Percentiles rank a stretch among this genome's conserved stretches.
Evolutionary conservation across 192 early-diverging fungal species (phyloP).

Genomic region (Backusella australiensis): DNA sequence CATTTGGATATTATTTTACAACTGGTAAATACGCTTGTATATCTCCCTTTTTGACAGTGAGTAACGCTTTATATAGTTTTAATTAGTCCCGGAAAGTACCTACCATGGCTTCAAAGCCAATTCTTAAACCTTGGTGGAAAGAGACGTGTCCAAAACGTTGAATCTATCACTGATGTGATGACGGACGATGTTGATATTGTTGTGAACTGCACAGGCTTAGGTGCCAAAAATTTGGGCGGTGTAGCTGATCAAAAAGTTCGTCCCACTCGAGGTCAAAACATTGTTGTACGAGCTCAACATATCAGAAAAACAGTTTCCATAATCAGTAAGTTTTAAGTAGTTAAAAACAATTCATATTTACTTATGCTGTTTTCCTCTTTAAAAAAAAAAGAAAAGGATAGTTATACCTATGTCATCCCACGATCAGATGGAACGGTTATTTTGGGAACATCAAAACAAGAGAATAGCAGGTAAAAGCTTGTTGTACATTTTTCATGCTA

Average conservation of each 20-base stretch:
- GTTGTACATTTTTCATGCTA: not conserved
- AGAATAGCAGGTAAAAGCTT: slow-evolving; percentile 42
- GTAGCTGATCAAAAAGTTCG: slow-evolving; percentile 62
- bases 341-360: not conserved
- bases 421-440: slow-evolving; percentile 73
- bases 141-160: slow-evolving; percentile 32
- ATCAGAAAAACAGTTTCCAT: slow-evolving; percentile 59
- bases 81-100: slow-evolving; percentile 63
- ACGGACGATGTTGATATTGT: slow-evolving; percentile 44
- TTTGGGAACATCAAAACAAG: slow-evolving; percentile 68
- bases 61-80: slow-evolving; percentile 34
- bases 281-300: slow-evolving; percentile 70
- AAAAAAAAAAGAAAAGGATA: slow-evolving; percentile 22
- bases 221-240: slow-evolving; percentile 61
- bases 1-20: slow-evolving; percentile 34
- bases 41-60: no score
- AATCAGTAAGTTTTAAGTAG: slow-evolving; percentile 25
- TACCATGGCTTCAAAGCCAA: slow-evolving; percentile 57
- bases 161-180: slow-evolving; percentile 44
- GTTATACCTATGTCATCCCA: slow-evolving; percentile 75
- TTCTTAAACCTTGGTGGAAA: slow-evolving; percentile 58
- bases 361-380: not conserved
- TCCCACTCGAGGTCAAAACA: slow-evolving; percentile 74
- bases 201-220: slow-evolving; percentile 80
- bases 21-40: slow-evolving; percentile 25